Evolutionary conservation across 768 basidiomycete genomes (phyloP), one percentile per base, ranked within the genome.

Genomic region (Chlorophyllum brunneum): DNA sequence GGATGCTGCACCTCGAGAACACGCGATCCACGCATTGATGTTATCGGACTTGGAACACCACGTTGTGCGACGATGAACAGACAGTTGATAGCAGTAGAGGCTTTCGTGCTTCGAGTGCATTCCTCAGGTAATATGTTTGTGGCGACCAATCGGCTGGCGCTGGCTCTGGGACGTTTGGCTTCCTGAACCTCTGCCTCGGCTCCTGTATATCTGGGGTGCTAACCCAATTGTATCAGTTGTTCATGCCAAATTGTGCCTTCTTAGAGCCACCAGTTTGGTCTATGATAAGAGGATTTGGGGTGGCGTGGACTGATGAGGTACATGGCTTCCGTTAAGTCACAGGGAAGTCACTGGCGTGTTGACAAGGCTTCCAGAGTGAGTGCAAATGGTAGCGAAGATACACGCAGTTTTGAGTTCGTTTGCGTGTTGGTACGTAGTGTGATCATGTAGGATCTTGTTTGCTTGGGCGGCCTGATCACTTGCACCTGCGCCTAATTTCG

Each of bases 111-210:
- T 34, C 31, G 9, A 31, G 20, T 18, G 4, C 31, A n/a, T 23
- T 46, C 23, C 31, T 46, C 9, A 23, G 30, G n/a, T 20, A 45
- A n/a, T 26, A 10, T 13, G n/a, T 5, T 34, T 20, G 45, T 46
- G 45, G 45, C 45, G 45, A 13, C 45, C 44, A 46, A 46, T 46
- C 44, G 29, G 44, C 44, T 33, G 22, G 44, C 18, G 29, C 44
- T 46, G 7, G 30, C 18, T 16, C 9, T 26, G 16, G 23, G 22
- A 13, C 16, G 13, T 34, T 33, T 15, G 31, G 31, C 24, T 29
- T 22, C 47, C 18, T 48, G 23, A 9, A 31, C 18, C 48, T 30
- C 37, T 27, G n/a, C 23, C 45, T 47, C 45, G 31, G 45, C 20
- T 47, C 31, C 20, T 34, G 33, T 47, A 34, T 22, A 22, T 16